phyloP scores from a whole-genome alignment of 1,284 basidiomycete species.

The Boletus smithii region DNA sequence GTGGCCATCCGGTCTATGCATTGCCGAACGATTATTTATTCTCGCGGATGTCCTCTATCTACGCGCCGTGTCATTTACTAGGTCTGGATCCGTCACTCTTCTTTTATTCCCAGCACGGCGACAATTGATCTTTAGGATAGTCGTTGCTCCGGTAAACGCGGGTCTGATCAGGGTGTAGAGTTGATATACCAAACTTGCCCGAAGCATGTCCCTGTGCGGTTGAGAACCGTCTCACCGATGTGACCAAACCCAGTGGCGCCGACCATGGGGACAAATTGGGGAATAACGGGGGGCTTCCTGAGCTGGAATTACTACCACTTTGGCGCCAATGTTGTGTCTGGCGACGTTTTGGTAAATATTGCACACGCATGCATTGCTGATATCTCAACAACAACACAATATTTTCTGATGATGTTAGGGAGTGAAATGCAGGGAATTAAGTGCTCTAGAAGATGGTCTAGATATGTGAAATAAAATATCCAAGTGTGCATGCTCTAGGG shows the following conservation, averaged over 20 bases:
- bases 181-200: not conserved
- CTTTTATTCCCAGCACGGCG: slow-evolving; percentile 3
- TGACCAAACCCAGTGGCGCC: not conserved
- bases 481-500: too few relatives aligned
- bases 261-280: not conserved
- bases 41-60: not conserved
- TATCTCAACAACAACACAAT: too few relatives aligned
- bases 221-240: not conserved
- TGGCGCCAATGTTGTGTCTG: too few relatives aligned
- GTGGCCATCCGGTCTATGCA: not conserved
- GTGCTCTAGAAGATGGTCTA: too few relatives aligned
- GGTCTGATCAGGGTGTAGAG: slow-evolving; percentile 3
- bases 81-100: not conserved
- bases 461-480: too few relatives aligned
- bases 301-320: too few relatives aligned
- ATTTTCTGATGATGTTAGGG: too few relatives aligned
- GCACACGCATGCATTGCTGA: too few relatives aligned
- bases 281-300: not conserved
- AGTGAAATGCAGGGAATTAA: too few relatives aligned
- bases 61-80: not conserved
- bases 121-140: slow-evolving; percentile 2
- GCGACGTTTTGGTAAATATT: too few relatives aligned
- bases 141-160: slow-evolving; percentile 6
- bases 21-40: not conserved
- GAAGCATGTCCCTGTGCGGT: not conserved